Percentiles rank a stretch among this genome's conserved stretches.
These are phyloP conservation scores for Mariannaea sp. DNA, from an alignment of 2,329 filamentous ascomycete species.

Conservation along the genomic window DNA sequence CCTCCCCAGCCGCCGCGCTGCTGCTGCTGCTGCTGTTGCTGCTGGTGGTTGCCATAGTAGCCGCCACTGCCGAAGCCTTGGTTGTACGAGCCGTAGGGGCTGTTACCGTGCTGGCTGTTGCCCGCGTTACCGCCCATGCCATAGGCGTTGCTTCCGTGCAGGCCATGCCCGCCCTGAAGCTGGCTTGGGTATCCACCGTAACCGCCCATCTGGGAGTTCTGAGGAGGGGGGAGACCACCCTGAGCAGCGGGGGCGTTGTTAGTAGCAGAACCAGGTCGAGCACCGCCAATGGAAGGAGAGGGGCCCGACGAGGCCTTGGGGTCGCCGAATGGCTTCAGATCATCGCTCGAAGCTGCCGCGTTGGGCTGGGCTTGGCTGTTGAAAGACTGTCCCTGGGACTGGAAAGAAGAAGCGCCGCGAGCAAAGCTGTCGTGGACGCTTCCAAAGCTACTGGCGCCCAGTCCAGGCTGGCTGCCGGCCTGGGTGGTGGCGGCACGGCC, in stretches of 20 bases:
- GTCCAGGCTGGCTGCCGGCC: constrained; percentile 54
- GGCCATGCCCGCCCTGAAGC: constrained; percentile 53
- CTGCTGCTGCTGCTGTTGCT: constrained; percentile 49
- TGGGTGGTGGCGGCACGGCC: constrained; percentile 56
- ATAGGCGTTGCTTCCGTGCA: constrained; percentile 61
- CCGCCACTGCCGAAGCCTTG: constrained; percentile 53
- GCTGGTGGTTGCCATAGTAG: constrained; percentile 49
- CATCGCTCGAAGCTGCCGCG: constrained; percentile 51
- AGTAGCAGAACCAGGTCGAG: constrained; percentile 62
- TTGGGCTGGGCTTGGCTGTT: constrained; percentile 55
- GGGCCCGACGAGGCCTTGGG: constrained; percentile 59
- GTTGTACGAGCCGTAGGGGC: constrained; percentile 59
- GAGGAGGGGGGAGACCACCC: constrained; percentile 61
- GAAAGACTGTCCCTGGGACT: constrained; percentile 60
- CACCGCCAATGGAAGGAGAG: constrained; percentile 60
- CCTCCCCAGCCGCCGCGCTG: constrained; percentile 62
- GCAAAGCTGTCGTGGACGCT: constrained; percentile 61
- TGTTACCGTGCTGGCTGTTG: constrained; percentile 58
- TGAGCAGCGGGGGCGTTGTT: constrained; percentile 57
- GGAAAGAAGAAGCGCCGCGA: constrained; percentile 58
- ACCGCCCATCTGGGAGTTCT: constrained; percentile 59
- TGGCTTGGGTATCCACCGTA: constrained; percentile 63
- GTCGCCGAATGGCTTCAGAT: constrained; percentile 64
- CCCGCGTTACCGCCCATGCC: constrained; percentile 57
- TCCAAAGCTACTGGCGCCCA: constrained; percentile 57